Base-by-base conservation (phyloP, 2,329 filamentous ascomycete species). In the Chaetomium globosum region DNA sequence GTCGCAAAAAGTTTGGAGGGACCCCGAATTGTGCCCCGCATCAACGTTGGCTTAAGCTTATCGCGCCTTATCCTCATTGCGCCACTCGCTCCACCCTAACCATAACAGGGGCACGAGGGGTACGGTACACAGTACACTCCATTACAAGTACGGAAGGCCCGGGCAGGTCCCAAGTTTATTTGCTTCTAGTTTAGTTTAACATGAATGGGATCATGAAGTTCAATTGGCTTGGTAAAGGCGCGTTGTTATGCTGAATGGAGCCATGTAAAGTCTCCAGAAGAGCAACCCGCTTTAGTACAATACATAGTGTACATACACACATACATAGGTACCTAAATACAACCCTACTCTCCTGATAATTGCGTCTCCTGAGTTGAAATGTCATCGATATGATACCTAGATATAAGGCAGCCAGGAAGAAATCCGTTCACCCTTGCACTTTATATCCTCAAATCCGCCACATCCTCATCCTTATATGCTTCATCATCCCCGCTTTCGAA, bases 361-460 rank as follows among this genome's bases (percentile, higher is more conserved):
- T 43, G 16, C 19, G 39, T 43, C 16, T 43, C 16, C 16, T n/a
- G 4, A 43, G 6, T 43, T n/a, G 4, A 6, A n/a, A 19, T 21
- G 59, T 39, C 23, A 39, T 39, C 6, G 51, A 33, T 48, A 9
- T 2, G 51, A 33, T 48, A 9, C 26, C 39, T 21, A 26, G 13
- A 21, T 16, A 31, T 21, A n/a, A 8, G 12, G 39, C 30, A 16
- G 1, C 8, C 33, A 10, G 3, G 33, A 36, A 36, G 12, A 36
- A 10, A 9, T 36, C 33, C 12, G 9, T 36, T 36, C 43, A 9
- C 7, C 16, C 21, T 16, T 3, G 6, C 28, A 33, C 30, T 4
- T 31, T 53, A 52, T 31, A 48, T 59, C 26, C 63, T 46, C n/a
- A 74, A n/a, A 58, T 74, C 73, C 21, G 72, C 71, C 10, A 74